Evolutionary conservation across 345 rosid species (phyloP), one percentile per base, ranked within the genome.

Genomic region (Noccaea caerulescens): DNA sequence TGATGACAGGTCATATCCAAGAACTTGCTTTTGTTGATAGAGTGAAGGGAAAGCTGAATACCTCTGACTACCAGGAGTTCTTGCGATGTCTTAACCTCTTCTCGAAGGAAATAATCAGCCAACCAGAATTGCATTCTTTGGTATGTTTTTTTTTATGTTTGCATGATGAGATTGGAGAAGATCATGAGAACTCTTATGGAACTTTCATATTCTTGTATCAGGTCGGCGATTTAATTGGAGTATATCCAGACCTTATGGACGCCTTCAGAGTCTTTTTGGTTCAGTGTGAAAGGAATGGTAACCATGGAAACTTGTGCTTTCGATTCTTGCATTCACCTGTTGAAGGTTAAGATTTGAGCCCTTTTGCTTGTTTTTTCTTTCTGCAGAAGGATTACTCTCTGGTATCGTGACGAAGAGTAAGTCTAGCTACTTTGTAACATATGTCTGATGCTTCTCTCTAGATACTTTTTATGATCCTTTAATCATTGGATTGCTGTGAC

Each of bases 241-340:
- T 71, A 66, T 79, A 87, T 86, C 88, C 85, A n/a, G 98, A 87
- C 66, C 88, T 91, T 68, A 86, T 91, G 86, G 98, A 84, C 33
- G 93, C 85, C 52, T 86, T 93, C 80, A 80, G 78, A 81, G 94
- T 84, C 51, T 89, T 93, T 84, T 82, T 93, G 86, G 86, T 87
- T 12, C 84, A 76, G 20, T 91, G 97, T 76, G 98, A 89, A 72
- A 91, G 91, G 83, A 83, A 82, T 56, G 97, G 98, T 93, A 87
- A 58, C 30, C 5, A 27, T 27, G 52, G 34, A 41, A 75, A 57
- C 69, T 51, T 49, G 53, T 44, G 52, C 46, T 65, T 76, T 64
- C 58, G 58, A 63, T 57, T 71, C 57, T 30, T 62, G 32, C 54
- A 37, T 62, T 7, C 2, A 0, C 44, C 8, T 4, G 39, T 55